A percentile compares a stretch with the other conserved stretches of the same genome.
phyloP scores from a whole-genome alignment of 495 filamentous ascomycete species.

The Penicillium herquei region DNA sequence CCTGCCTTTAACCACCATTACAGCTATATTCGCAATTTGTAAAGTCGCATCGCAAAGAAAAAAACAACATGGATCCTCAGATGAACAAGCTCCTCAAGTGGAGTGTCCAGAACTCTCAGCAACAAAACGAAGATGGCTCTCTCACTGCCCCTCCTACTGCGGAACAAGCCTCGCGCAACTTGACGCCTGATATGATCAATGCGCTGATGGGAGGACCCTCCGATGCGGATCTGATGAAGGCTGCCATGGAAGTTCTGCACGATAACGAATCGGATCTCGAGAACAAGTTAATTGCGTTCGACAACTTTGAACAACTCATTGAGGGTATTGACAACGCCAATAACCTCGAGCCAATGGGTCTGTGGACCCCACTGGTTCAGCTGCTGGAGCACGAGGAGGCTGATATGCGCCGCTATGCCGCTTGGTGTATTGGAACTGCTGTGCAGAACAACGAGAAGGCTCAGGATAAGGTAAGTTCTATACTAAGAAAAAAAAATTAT shows the following conservation, averaged over 20 bases:
- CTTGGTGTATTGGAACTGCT: constrained; percentile 90
- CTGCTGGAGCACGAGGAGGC: constrained; percentile 65
- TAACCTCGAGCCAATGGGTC: constrained; percentile 70
- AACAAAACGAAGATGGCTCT: constrained; percentile 27
- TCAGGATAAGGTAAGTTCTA: constrained; percentile 63
- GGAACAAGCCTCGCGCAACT: constrained; percentile 36
- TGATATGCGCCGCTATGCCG: constrained; percentile 75
- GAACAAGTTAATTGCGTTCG: constrained; percentile 82
- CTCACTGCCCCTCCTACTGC: constrained; percentile 40
- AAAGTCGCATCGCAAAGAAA: no score
- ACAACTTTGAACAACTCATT: constrained; percentile 93
- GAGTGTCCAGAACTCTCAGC: constrained; percentile 77
- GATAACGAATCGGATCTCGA: constrained; percentile 64
- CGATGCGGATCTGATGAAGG: constrained; percentile 87
- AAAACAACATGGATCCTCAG: constrained; percentile 42
- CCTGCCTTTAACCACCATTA: no score
- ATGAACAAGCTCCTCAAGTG: constrained; percentile 88
- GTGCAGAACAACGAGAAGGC: constrained; percentile 90
- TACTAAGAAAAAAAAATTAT: neutral
- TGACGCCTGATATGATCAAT: constrained; percentile 66
- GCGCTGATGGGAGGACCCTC: constrained; percentile 76
- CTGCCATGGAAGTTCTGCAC: constrained; percentile 70
- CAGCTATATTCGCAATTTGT: no score
- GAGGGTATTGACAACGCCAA: constrained; percentile 95
- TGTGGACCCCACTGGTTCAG: constrained; percentile 77